phyloP scores from a whole-genome alignment of 1,139 yeast species.

The Taphrina confusa region DNA sequence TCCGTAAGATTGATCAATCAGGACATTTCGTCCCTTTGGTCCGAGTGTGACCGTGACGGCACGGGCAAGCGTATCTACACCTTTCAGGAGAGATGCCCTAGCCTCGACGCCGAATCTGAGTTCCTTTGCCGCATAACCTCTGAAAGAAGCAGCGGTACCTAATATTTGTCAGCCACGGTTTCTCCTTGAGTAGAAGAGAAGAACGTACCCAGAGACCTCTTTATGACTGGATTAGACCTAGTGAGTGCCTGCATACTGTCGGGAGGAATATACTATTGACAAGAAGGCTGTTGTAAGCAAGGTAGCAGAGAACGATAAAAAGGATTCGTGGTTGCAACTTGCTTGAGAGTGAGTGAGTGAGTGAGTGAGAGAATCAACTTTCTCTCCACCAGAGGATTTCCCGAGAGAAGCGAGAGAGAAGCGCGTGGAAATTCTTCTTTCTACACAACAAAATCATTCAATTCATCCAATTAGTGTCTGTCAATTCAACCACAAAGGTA shows the following conservation, averaged over 20 bases:
- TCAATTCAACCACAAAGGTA: no score
- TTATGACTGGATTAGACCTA: conserved; percentile 25
- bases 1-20: conserved; percentile 95
- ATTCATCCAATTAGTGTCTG: no score
- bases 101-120: conserved; percentile 98
- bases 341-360: no score
- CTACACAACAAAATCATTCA: no score
- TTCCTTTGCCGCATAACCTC: conserved; percentile 56
- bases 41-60: conserved; percentile 97
- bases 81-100: conserved; percentile 91
- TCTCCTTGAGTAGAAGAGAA: background rate
- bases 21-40: conserved; percentile 97
- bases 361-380: no score
- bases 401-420: no score
- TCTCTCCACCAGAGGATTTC: no score
- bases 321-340: no score
- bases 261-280: no score
- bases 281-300: no score
- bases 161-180: conserved; percentile 1
- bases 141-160: conserved; percentile 23
- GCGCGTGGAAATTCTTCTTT: no score
- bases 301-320: no score
- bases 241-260: conserved; percentile 21
- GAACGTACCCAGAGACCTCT: conserved; percentile 16
- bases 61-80: conserved; percentile 94